These are phyloP conservation scores for Lodderomyces beijingensis DNA, from an alignment of 1,139 yeast species.

Conservation along the genomic window DNA sequence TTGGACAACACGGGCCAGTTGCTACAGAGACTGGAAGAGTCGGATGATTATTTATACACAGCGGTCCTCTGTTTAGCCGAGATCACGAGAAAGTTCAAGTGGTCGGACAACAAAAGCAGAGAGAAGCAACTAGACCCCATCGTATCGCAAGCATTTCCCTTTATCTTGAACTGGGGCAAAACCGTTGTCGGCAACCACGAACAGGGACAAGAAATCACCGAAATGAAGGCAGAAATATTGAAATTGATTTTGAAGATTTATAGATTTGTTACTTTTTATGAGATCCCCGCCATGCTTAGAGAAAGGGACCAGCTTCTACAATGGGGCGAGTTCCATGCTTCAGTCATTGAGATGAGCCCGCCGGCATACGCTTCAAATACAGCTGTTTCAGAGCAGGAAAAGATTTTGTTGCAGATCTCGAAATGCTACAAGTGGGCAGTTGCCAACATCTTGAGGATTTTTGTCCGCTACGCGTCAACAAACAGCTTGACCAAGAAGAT, in stretches of 20 bases:
- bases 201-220: constrained; percentile 29
- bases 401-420: constrained; percentile 34
- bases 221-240: constrained; percentile 65
- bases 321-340: constrained; percentile 80
- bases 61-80: constrained; percentile 78
- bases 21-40: constrained; percentile 31
- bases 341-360: constrained; percentile 56
- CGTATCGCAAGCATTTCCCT: constrained; percentile 63
- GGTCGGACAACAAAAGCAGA: constrained; percentile 65
- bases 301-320: constrained; percentile 50
- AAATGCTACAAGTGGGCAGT: constrained; percentile 91
- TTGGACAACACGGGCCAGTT: constrained; percentile 57
- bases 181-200: constrained; percentile 37
- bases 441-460: constrained; percentile 73
- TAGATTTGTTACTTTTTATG: constrained; percentile 78
- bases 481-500: constrained; percentile 44
- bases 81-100: constrained; percentile 69
- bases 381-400: constrained; percentile 29
- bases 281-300: constrained; percentile 70
- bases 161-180: constrained; percentile 62
- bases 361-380: constrained; percentile 44
- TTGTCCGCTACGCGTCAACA: constrained; percentile 62
- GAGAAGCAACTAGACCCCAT: constrained; percentile 53
- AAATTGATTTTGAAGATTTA: constrained; percentile 73
- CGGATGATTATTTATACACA: constrained; percentile 58